Percentiles rank a stretch among this genome's conserved stretches.
phyloP scores from a whole-genome alignment of 1,284 basidiomycete genomes.

The Ustilago tritici region DNA sequence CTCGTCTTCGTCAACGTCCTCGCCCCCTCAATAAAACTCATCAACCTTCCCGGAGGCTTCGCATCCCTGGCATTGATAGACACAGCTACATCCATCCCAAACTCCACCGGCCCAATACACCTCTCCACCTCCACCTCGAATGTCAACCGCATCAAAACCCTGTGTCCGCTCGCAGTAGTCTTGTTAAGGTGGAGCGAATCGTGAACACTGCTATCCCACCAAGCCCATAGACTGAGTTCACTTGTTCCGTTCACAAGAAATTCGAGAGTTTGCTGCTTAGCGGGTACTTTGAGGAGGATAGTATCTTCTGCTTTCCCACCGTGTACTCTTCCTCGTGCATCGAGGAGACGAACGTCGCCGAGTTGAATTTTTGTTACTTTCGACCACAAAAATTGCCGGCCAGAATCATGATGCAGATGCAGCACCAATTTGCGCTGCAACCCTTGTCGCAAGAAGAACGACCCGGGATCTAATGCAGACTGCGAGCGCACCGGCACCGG shows the following conservation, averaged over 20 bases:
- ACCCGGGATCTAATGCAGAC: slow-evolving; percentile 83
- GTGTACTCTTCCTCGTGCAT: slow-evolving; percentile 83
- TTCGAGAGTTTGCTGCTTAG: slow-evolving; percentile 56
- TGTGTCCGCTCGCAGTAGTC: slow-evolving; percentile 81
- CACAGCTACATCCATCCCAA: slow-evolving; percentile 87
- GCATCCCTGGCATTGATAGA: slow-evolving; percentile 88
- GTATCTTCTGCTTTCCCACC: slow-evolving; percentile 74
- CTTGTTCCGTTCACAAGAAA: slow-evolving; percentile 59
- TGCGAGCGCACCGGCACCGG: slow-evolving; percentile 85
- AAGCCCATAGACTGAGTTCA: slow-evolving; percentile 61
- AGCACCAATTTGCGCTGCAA: slow-evolving; percentile 86
- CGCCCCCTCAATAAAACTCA: slow-evolving; percentile 75
- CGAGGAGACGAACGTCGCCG: slow-evolving; percentile 85
- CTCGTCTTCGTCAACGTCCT: slow-evolving; percentile 73
- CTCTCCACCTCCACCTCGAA: slow-evolving; percentile 85
- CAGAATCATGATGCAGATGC: slow-evolving; percentile 85
- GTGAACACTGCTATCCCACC: slow-evolving; percentile 96
- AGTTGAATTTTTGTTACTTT: slow-evolving; percentile 81
- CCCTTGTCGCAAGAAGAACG: slow-evolving; percentile 90
- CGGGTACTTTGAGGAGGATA: slow-evolving; percentile 48
- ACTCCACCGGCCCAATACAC: slow-evolving; percentile 84
- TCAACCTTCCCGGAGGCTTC: slow-evolving; percentile 82
- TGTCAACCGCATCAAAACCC: slow-evolving; percentile 81
- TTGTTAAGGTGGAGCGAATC: slow-evolving; percentile 87
- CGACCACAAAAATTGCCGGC: slow-evolving; percentile 86